Conservation (phyloP, 208 protist species). For the Crithidia brevicula region DNA sequence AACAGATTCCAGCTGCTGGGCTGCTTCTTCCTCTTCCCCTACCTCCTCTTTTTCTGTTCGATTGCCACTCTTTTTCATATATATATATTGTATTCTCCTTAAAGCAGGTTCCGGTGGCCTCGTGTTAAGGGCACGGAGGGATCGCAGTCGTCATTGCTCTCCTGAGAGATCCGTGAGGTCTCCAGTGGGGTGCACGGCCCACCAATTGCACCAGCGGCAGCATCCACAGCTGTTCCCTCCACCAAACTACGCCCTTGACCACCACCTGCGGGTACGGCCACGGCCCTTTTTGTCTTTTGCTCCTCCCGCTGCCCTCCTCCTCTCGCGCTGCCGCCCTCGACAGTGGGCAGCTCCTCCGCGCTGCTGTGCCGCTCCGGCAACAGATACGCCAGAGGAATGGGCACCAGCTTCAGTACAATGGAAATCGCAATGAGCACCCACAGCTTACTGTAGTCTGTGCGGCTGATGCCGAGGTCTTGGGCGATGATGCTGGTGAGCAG, state of each 20-base stretch:
- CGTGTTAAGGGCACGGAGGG: slow-evolving; percentile 5
- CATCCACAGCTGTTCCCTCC: no score
- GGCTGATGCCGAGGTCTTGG: slow-evolving; percentile 28
- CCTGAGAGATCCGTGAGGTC: not conserved
- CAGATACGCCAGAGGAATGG: slow-evolving; percentile 50
- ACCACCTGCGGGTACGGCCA: no score
- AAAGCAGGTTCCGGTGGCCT: not conserved
- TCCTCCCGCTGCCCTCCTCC: not conserved
- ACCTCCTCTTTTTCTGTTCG: not conserved
- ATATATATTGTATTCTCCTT: not conserved
- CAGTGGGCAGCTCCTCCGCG: not conserved
- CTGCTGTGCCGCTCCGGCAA: slow-evolving; percentile 32
- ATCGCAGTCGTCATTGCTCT: slow-evolving; percentile 2
- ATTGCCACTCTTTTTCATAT: not conserved
- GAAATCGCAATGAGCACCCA: slow-evolving; percentile 39
- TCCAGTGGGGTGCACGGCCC: not conserved
- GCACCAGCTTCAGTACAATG: slow-evolving; percentile 41
- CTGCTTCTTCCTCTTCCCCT: no score
- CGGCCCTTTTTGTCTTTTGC: not conserved
- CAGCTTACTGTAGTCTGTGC: slow-evolving; percentile 29
- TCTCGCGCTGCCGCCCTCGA: not conserved
- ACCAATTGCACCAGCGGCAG: not conserved
- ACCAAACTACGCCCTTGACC: no score
- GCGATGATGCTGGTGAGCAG: slow-evolving; percentile 43
- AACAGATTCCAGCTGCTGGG: not conserved